Conservation (phyloP, 2,329 filamentous ascomycete genomes). For the Purpureocillium takamizusanense region DNA sequence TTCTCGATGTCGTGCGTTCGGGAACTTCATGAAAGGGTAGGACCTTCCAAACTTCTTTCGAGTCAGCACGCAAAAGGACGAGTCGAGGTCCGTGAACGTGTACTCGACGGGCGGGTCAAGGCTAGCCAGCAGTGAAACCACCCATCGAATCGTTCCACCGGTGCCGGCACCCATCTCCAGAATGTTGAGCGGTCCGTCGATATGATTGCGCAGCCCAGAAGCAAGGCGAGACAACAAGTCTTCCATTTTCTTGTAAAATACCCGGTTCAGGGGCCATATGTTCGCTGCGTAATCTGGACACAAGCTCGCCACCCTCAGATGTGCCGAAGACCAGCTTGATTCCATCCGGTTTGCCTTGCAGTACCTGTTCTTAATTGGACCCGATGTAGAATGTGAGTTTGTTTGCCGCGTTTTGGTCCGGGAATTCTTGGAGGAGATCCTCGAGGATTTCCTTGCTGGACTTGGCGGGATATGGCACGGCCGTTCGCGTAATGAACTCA, state of each 20-base stretch:
- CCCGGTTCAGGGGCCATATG: slow-evolving; percentile 23
- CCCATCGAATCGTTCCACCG: slow-evolving; percentile 21
- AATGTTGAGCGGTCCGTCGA: slow-evolving; percentile 14
- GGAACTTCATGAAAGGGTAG: slow-evolving; percentile 8
- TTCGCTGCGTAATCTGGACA: slow-evolving; percentile 24
- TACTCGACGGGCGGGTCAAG: slow-evolving; percentile 23
- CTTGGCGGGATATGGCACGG: slow-evolving; percentile 1
- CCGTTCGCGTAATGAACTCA: slow-evolving; percentile 4
- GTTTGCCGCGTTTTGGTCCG: slow-evolving; percentile 2
- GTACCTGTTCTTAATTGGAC: slow-evolving; percentile 15
- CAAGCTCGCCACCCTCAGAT: slow-evolving; percentile 22
- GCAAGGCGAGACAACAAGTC: slow-evolving; percentile 17
- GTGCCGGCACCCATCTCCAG: slow-evolving; percentile 17
- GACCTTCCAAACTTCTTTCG: slow-evolving; percentile 3
- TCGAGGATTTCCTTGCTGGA: slow-evolving; percentile 1
- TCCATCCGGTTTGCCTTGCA: slow-evolving; percentile 24
- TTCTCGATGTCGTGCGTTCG: slow-evolving; percentile 9
- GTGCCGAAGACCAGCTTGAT: slow-evolving; percentile 29
- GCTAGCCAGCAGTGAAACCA: slow-evolving; percentile 20
- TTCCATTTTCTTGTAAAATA: slow-evolving; percentile 21
- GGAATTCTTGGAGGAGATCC: slow-evolving; percentile 1
- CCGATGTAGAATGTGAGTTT: slow-evolving; percentile 16
- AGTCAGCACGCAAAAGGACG: slow-evolving; percentile 7
- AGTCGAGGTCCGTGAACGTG: slow-evolving; percentile 29
- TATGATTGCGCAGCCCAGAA: neutral